These are phyloP conservation scores for Meyerozyma athensensis DNA, from an alignment of 1,139 yeast genomes.

Conservation along the genomic window DNA sequence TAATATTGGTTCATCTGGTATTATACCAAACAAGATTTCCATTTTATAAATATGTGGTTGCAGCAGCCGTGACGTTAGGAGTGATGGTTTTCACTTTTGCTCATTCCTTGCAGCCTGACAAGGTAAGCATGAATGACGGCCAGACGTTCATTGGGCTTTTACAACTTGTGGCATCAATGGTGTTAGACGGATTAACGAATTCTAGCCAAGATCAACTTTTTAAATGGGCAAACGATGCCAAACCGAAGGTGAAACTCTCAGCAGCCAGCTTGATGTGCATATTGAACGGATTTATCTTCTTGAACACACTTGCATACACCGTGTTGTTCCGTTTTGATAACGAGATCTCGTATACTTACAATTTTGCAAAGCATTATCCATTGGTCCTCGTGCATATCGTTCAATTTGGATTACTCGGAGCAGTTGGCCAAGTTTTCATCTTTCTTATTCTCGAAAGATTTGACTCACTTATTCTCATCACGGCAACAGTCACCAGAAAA, in stretches of 20 bases:
- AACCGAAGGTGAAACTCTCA: constrained; percentile 24
- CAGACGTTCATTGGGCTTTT: constrained; percentile 51
- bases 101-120: constrained; percentile 17
- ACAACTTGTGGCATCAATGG: constrained; percentile 56
- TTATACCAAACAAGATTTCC: constrained; percentile 74
- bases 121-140: constrained; percentile 33
- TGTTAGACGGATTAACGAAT: constrained; percentile 88
- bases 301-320: constrained; percentile 37
- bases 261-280: constrained; percentile 90
- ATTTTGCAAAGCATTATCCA: constrained; percentile 40
- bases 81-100: constrained; percentile 72
- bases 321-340: constrained; percentile 33
- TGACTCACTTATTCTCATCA: constrained; percentile 79
- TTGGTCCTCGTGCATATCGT: constrained; percentile 54
- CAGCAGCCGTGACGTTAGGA: constrained; percentile 70
- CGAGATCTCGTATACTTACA: constrained; percentile 46
- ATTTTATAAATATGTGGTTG: constrained; percentile 70
- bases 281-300: constrained; percentile 56
- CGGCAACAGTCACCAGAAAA: constrained; percentile 93
- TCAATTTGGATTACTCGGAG: constrained; percentile 74
- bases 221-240: constrained; percentile 21
- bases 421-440: constrained; percentile 89
- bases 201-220: constrained; percentile 89
- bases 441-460: constrained; percentile 78
- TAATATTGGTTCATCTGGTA: constrained; percentile 75